These are phyloP conservation scores for Ophidiomyces ophidiicola DNA, from an alignment of 2,329 filamentous ascomycete species.

Conservation along the genomic window DNA sequence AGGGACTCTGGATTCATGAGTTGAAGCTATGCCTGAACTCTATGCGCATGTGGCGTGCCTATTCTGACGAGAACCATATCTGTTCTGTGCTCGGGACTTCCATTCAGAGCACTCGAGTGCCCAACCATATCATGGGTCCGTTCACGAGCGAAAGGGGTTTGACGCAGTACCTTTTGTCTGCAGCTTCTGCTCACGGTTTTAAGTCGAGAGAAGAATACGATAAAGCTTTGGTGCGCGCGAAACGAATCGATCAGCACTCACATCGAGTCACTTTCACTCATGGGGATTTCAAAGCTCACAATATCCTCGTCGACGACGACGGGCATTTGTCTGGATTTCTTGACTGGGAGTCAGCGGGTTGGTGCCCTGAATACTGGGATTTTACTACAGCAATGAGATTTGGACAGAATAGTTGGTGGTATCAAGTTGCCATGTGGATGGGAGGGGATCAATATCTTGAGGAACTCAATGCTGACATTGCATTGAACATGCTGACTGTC, in stretches of 20 bases:
- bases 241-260: constrained; percentile 5
- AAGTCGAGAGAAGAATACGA: constrained; percentile 21
- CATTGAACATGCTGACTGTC: constrained; percentile 17
- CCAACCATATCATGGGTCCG: constrained; percentile 19
- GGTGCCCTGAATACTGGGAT: constrained; percentile 21
- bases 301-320: constrained; percentile 17
- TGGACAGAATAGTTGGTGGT: constrained; percentile 19
- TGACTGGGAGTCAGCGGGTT: constrained; percentile 21
- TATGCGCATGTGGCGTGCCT: constrained; percentile 29
- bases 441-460: constrained; percentile 17
- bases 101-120: constrained; percentile 20
- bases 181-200: constrained; percentile 22
- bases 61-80: constrained; percentile 17
- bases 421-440: constrained; percentile 15
- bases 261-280: constrained; percentile 21
- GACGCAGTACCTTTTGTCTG: constrained; percentile 22
- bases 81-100: constrained; percentile 24
- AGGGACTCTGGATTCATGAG: constrained; percentile 26
- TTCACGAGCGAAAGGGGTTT: constrained; percentile 22
- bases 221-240: constrained; percentile 18
- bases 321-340: constrained; percentile 20
- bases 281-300: constrained; percentile 19
- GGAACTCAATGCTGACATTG: constrained; percentile 16
- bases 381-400: constrained; percentile 19
- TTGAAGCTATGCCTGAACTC: constrained; percentile 24